Base-by-base conservation (phyloP, 768 basidiomycete genomes). In the Austroboletus festivus region DNA sequence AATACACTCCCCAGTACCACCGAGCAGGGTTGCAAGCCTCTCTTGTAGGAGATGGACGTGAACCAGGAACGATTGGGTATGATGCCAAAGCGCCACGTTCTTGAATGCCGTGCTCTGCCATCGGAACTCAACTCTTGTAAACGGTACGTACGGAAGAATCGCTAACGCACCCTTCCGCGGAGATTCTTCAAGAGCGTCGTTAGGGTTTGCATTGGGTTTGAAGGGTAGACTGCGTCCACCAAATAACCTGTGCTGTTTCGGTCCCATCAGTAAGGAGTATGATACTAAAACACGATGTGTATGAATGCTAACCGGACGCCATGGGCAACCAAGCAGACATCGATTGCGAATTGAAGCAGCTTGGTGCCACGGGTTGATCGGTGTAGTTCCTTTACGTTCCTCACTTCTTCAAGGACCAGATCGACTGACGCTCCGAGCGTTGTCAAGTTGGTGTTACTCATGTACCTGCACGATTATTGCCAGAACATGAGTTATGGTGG, bases 61-160 rank as follows among this genome's bases (percentile, higher is more conserved):
- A 24, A 82, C 71, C 48, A 84, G 70, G 60, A 85, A 82, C 2
- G 78, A 76, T 54, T 85, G 82, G 11, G 71, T 50, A 22, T 83
- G 80, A 39, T 75, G 71, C 38, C 81, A 50, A 53, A 80, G 70
- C 28, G 71, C 47, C 23, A 84, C 63, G 31, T 64, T 46, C 10
- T 57, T 33, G 61, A 84, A 85, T 16, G 53, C 38, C 8, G 58
- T 10, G 35, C 51, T 58, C 52, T 59, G 28, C 12, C 28, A 39
- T 11, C 18, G 4, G 1, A 3, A 30, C 18, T 21, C 23, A 4
- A 28, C 22, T n/a, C 34, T 51, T 4, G 38, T 21, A 24, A 22
- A 37, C 16, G 16, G 30, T 8, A 38, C 8, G 16, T 37, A 21
- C 8, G 30, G 21, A 51, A 71, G 18, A 38, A n/a, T 18, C 20